These are phyloP conservation scores for Ophiosphaerella herpotricha DNA, from an alignment of 2,329 filamentous ascomycete genomes.

Conservation along the genomic window DNA sequence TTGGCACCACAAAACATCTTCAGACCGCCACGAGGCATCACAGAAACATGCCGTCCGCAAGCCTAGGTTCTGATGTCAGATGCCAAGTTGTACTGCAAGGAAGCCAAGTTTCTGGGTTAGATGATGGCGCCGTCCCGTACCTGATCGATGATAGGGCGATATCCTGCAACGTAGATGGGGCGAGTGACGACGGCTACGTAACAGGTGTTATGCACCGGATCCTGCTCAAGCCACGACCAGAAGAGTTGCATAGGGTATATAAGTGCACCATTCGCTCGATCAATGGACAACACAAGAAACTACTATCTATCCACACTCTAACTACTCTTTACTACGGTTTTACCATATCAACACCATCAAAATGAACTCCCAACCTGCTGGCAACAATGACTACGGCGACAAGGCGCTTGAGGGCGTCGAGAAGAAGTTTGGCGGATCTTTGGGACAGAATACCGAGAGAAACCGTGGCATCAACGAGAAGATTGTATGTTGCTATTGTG, in stretches of 20 bases:
- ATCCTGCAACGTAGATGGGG: too few species aligned
- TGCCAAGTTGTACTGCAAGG: not conserved
- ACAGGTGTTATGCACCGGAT: too few species aligned
- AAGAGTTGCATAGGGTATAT: too few species aligned
- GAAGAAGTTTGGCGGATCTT: conserved; percentile 52
- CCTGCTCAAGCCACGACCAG: too few species aligned
- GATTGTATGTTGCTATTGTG: conserved; percentile 30
- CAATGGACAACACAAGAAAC: too few species aligned
- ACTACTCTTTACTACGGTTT: too few species aligned
- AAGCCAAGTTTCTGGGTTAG: not conserved
- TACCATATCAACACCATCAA: not conserved
- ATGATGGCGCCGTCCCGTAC: not conserved
- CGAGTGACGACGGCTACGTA: too few species aligned
- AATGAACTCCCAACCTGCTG: conserved; percentile 11
- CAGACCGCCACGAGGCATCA: too few species aligned
- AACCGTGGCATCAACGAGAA: conserved; percentile 46
- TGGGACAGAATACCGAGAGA: conserved; percentile 44
- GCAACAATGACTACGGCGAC: conserved; percentile 19
- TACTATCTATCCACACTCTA: too few species aligned
- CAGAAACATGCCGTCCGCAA: not conserved
- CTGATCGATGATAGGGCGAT: too few species aligned
- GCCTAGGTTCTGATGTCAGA: not conserved
- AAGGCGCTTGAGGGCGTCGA: conserved; percentile 21
- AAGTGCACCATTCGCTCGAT: too few species aligned
- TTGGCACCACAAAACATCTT: too few species aligned